phyloP scores from a whole-genome alignment of 2,329 filamentous ascomycete species.

The Sporothrix humicola region DNA sequence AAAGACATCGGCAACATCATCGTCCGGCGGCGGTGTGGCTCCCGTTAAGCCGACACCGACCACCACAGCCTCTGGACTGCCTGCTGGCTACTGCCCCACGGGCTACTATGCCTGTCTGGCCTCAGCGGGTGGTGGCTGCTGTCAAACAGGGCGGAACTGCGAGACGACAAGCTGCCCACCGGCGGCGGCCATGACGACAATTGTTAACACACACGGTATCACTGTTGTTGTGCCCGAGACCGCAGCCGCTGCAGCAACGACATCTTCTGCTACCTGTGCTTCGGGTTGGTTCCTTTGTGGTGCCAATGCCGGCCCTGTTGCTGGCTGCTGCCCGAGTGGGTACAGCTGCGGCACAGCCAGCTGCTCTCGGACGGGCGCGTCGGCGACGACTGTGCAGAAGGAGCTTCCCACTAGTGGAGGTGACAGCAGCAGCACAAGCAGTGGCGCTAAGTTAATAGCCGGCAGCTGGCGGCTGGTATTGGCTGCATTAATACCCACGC shows the following conservation, averaged over 20 bases:
- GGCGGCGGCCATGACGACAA: constrained; percentile 63
- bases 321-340: constrained; percentile 83
- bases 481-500: neutral
- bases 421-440: constrained; percentile 8
- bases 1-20: constrained; percentile 46
- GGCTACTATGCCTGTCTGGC: constrained; percentile 93
- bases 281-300: constrained; percentile 78
- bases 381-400: constrained; percentile 64
- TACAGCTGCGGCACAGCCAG: constrained; percentile 75
- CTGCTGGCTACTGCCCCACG: constrained; percentile 70
- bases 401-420: constrained; percentile 47
- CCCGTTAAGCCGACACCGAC: constrained; percentile 56
- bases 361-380: constrained; percentile 65
- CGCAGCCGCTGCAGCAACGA: constrained; percentile 48
- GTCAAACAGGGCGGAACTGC: constrained; percentile 85
- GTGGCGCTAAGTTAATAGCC: neutral
- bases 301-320: constrained; percentile 61
- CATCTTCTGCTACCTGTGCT: constrained; percentile 64
- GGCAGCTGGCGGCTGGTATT: neutral
- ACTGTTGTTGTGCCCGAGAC: constrained; percentile 70
- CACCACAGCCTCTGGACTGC: constrained; percentile 46
- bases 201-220: constrained; percentile 62
- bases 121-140: constrained; percentile 82
- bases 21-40: constrained; percentile 49
- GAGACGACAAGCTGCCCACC: constrained; percentile 78